Base-by-base conservation (phyloP, 2,329 filamentous ascomycete species). In the Cladophialophora bantiana region DNA sequence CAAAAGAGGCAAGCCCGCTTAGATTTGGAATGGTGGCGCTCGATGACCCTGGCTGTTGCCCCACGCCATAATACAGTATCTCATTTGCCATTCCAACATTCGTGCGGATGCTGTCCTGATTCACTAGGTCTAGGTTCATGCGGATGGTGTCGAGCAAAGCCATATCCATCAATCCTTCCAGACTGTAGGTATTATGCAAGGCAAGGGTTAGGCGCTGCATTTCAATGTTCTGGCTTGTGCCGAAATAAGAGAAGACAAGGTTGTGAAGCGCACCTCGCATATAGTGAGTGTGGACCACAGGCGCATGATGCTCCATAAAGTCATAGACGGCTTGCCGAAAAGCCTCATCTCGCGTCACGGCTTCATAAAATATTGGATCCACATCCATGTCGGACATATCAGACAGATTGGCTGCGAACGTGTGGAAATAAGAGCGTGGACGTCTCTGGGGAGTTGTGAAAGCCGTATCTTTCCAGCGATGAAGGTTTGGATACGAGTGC, bases 161-260 rank as follows among this genome's bases (percentile, higher is more conserved):
- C 13, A n/a, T 40, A 4, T 58, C 38, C n/a, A 58, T 18, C 7
- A 58, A 18, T 7, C 36, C 56, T 31, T 58, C 20, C 2, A 58
- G 56, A 18, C 32, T 58, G 56, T 58, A 58, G 15, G 18, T 32
- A 15, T 40, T n/a, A 26, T 58, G 56, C 13, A 58, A 20, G 18
- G 31, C n/a, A 15, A 40, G 55, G 26, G 45, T 18, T 7, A 6
- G 35, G 26, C 20, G 36, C n/a, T 58, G 56, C 56, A 45, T 31
- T 15, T 26, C 10, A 7, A 58, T 9, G 3, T 40, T 31, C n/a
- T 45, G 56, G 32, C 56, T 58, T 20, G 56, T 58, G 13, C 40
- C 40, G 40, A n/a, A 42, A 7, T 42, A 42, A 42, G 15, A n/a
- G 40, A 42, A 42, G 15, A 42, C 40, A 4, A 42, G 3, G 40